Base-by-base conservation (phyloP, 768 basidiomycete species). In the Leucocoprinus leucothites region DNA sequence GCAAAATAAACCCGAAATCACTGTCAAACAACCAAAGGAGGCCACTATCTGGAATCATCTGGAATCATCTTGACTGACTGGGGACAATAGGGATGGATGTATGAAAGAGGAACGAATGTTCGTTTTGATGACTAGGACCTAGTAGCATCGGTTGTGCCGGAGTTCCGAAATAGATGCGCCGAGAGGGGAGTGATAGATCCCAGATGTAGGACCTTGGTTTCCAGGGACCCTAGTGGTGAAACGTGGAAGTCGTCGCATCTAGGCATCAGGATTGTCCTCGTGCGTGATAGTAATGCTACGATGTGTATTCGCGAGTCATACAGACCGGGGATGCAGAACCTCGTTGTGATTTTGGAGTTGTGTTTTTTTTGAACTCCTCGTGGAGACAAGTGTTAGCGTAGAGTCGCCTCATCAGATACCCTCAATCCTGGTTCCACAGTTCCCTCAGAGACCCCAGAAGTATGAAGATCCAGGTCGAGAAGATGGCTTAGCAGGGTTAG, bases 151-250 rank as follows among this genome's bases (percentile, higher is more conserved):
- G 53, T 19, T 28, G 35, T 41, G 24, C 21, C 46, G 46, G 45
- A 46, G 22, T 11, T 18, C 38, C 24, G 46, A 55, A 48, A 55
- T 47, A 54, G 44, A 9, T 24, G 24, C 26, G 31, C 31, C 31
- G 11, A 4, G 46, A 35, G 19, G 19, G 18, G 18, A n/a, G 1
- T 35, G 35, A 49, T 4, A 22, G 34, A 36, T 11, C 24, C 13
- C 22, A 54, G 25, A 48, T 21, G 38, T 42, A 26, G 46, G 25
- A 18, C 19, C 53, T 53, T 53, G 50, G 53, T 55, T 41, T 48
- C 53, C 46, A 55, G n/a, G 42, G 52, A 21, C 26, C 7, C 16
- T 48, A 26, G 18, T 19, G 46, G 36, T 41, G 53, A 55, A 48
- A 55, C 45, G 19, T 34, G 28, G 51, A 34, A 31, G 31, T 11